Base-by-base conservation (phyloP, 225 moss, liverwort and hornwort species). In the Asterella californica region DNA sequence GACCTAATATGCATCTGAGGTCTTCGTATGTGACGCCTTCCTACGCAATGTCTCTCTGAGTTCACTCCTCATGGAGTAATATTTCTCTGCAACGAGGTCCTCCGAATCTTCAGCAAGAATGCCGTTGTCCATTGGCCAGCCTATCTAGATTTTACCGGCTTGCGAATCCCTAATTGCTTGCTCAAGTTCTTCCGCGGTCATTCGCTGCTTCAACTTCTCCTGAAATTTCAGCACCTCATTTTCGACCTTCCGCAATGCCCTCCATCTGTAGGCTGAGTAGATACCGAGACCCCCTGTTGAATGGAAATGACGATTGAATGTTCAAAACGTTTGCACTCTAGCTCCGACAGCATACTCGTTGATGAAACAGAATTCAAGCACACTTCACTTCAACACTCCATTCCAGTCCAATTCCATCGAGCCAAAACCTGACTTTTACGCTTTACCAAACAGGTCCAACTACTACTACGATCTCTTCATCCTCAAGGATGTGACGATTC, bases 181-280 rank as follows among this genome's bases (percentile, higher is more conserved):
- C 62, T 77, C 82, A 24, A 67, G n/a, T 84, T 83, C 87, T 61
- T 78, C 64, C 0, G 45, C 46, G 63, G 74, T 80, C 84, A 87
- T 84, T 1, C 69, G 70, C 57, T 61, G 38, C 74, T 76, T 87
- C 67, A 84, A 34, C 70, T 82, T 84, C 29, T 80, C 84, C 2
- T 84, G 69, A 57, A 84, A 79, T 71, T 76, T 80, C 2, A 85
- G 66, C 21, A 84, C 62, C 52, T 84, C 80, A 66, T 85, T 63
- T 59, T 87, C 84, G 19, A 80, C 84, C 63, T 83, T 83, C 5
- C 82, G 84, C 81, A 87, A n/a, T 57, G 82, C 84, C 73, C 82
- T 84, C 84, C 84, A 87, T 27, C 84, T 80, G 46, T 82, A 59
- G 0, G 82, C 74, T 46, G 87, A 76, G 73, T 84, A 84, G 7